Conservation (phyloP, 2,329 filamentous ascomycete genomes). For the Phyllosticta ampelicida region DNA sequence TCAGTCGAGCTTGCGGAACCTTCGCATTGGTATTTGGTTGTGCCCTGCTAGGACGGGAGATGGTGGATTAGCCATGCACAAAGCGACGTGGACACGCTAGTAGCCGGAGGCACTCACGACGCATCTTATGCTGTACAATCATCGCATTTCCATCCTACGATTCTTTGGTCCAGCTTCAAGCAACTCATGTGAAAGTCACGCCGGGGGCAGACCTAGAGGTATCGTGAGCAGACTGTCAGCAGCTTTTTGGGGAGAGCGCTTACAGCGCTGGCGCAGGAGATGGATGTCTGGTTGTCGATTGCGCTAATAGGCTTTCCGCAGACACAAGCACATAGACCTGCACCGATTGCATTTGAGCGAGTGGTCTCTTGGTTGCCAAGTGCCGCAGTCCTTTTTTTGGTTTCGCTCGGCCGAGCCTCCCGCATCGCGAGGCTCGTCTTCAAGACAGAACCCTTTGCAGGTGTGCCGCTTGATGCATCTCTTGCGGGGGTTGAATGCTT, state of each 20-base stretch:
- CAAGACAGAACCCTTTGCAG: too few species aligned
- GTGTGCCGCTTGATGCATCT: too few species aligned
- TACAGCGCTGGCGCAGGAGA: constrained; percentile 12
- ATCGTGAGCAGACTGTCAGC: neutral
- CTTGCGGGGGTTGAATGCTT: neutral
- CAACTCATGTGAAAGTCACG: constrained; percentile 11
- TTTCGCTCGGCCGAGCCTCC: too few species aligned
- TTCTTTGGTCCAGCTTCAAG: neutral
- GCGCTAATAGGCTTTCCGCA: constrained; percentile 9
- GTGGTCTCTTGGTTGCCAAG: neutral
- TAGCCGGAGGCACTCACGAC: neutral
- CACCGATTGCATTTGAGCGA: neutral
- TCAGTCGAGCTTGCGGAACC: too few species aligned
- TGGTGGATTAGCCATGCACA: neutral
- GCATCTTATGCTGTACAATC: neutral
- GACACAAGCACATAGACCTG: constrained; percentile 4
- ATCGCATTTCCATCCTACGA: constrained; percentile 5
- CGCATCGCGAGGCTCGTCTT: too few species aligned
- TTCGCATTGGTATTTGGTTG: too few species aligned
- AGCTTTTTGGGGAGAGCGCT: too few species aligned
- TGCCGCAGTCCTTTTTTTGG: too few species aligned
- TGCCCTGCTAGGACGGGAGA: neutral
- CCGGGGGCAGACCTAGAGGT: constrained; percentile 10
- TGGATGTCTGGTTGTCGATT: neutral
- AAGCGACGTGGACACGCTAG: too few species aligned